phyloP scores from a whole-genome alignment of 2,329 filamentous ascomycete genomes.

The Ceratocystis eucalypticola region DNA sequence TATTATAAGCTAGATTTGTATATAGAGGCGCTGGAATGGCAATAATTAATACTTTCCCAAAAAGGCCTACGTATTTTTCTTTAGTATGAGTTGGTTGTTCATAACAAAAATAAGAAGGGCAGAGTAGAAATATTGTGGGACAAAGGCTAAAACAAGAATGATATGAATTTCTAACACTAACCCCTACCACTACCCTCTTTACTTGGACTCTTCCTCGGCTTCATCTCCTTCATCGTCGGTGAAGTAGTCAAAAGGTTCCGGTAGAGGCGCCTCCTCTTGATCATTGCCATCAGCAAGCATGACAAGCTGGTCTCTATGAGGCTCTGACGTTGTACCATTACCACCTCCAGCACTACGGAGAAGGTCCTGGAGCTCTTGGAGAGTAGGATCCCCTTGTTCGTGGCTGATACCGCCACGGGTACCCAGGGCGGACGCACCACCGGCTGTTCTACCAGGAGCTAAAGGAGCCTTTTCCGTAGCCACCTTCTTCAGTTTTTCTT shows the following conservation, averaged over 20 bases:
- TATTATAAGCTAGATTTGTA: background rate
- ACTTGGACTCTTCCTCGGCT: slow-evolving; percentile 1
- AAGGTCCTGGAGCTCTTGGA: slow-evolving; percentile 21
- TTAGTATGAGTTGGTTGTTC: background rate
- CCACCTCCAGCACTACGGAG: background rate
- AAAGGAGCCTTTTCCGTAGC: slow-evolving; percentile 49
- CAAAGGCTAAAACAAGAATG: background rate
- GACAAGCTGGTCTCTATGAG: slow-evolving; percentile 34
- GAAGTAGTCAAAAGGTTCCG: slow-evolving; percentile 66
- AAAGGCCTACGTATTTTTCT: background rate
- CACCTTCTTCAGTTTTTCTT: slow-evolving; percentile 83
- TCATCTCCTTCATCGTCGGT: slow-evolving; percentile 47
- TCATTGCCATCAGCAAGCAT: slow-evolving; percentile 65
- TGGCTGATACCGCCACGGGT: slow-evolving; percentile 23
- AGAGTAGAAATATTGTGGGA: background rate
- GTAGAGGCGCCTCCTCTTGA: slow-evolving; percentile 56
- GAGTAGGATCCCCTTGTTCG: slow-evolving; percentile 24
- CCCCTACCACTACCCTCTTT: background rate
- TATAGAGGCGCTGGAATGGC: background rate
- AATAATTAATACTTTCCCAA: background rate
- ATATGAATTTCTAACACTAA: background rate
- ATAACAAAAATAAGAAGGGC: background rate
- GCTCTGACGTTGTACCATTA: background rate
- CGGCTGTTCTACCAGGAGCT: slow-evolving; percentile 24
- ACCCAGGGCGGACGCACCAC: slow-evolving; percentile 26